Conservation (phyloP, 140 eudicot genomes). For the Bidens hawaiensis region DNA sequence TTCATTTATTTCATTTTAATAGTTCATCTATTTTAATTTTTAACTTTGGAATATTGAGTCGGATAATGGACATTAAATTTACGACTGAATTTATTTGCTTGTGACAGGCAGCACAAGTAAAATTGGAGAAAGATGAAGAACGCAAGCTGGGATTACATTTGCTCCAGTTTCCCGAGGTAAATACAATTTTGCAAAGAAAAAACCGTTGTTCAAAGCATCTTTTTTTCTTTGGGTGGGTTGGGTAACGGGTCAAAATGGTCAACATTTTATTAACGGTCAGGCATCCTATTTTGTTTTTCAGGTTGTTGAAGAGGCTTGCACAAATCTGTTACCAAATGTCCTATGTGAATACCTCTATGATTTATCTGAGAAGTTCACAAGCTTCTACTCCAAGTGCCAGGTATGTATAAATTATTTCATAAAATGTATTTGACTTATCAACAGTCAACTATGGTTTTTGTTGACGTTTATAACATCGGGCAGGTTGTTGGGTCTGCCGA, state of each 20-base stretch:
- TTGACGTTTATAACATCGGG: not conserved
- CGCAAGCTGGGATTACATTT: conserved; percentile 78
- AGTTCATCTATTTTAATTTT: not conserved
- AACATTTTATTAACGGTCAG: not conserved
- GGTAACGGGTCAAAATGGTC: not conserved
- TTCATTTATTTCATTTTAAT: no score
- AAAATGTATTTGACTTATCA: not conserved
- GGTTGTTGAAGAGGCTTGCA: conserved; percentile 80
- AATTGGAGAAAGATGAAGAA: conserved; percentile 63
- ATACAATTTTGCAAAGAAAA: not conserved
- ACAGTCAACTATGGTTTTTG: not conserved
- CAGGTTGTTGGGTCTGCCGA: conserved; percentile 91
- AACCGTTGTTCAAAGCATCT: not conserved
- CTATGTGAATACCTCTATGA: conserved; percentile 74
- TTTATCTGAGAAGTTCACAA: conserved; percentile 70
- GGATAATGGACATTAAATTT: not conserved
- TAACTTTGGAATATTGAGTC: not conserved
- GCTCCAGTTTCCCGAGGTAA: conserved; percentile 87
- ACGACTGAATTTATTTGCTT: conserved; percentile 4
- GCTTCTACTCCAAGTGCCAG: conserved; percentile 78
- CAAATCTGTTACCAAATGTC: conserved; percentile 53
- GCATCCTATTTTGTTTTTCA: conserved; percentile 18
- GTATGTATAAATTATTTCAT: conserved; percentile 26
- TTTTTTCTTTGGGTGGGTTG: not conserved
- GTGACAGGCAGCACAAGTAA: conserved; percentile 45